Evolutionary conservation across 257 asterid genomes (phyloP), one percentile per base, ranked within the genome.

Genomic region (Rauvolfia tetraphylla): DNA sequence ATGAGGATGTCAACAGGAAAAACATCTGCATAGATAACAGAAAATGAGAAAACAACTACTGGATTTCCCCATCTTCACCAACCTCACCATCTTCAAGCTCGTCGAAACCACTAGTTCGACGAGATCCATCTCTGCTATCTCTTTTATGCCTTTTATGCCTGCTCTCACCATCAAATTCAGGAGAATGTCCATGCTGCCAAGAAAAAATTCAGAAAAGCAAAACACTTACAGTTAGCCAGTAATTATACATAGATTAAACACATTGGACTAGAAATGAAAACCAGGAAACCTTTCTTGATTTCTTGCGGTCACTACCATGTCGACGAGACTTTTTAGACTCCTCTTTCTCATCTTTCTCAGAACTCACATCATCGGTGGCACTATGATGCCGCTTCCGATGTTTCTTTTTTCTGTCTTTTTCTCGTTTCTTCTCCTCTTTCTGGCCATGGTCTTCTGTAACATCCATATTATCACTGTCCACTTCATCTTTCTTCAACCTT

Each of bases 1-100:
- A 9, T 12, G 18, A n/a, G 20, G 41, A 46, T 12, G 53, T 75
- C 73, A 75, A 41, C 13, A 63, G 51, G 53, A 22, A 57, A 17
- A 22, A 49, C 36, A 75, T 51, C 70, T 68, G 68, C 44, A 68
- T 25, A 36, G 23, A 63, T 0, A 7, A 13, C 12, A 65, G 2
- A 34, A 38, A 65, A 22, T 25, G 42, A 53, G 31, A 27, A 9
- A 20, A 3, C 42, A 68, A 76, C 81, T 90, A 94, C 75, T 87
- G 92, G 81, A 94, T 95, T 87, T 91, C 99, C 72, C 97, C 99
- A 85, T 95, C 98, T 85, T 95, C 99, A 65, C 99, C 98, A 46
- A 95, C 85, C 81, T 95, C 99, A 62, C 99, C 99, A 84, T 95
- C 98, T 89, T 95, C 98, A 68, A 93, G 98, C 89, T 95, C 99